Percentiles rank a stretch among this genome's conserved stretches.
phyloP scores from a whole-genome alignment of 129 eudicot species.

The Tagetes erecta region DNA sequence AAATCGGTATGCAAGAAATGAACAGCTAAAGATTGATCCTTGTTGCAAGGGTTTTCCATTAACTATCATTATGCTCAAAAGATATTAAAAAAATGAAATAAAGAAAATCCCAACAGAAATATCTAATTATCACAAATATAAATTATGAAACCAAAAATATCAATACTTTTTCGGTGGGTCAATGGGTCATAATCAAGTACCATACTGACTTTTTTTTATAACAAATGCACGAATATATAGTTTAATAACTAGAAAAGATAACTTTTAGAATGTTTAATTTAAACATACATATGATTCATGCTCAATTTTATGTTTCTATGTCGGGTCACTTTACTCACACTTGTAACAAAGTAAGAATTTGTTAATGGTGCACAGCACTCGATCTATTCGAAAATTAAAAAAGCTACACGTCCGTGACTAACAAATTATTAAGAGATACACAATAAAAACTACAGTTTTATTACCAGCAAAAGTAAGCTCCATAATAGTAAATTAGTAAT shows the following conservation, averaged over 20 bases:
- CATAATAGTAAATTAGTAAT: no score
- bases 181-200: background rate
- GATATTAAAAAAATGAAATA: background rate
- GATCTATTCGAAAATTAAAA: no score
- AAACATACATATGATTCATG: background rate
- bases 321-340: conserved; percentile 9
- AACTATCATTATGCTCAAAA: background rate
- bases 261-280: background rate
- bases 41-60: background rate
- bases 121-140: background rate
- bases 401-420: no score
- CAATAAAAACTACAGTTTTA: no score
- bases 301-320: background rate
- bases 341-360: background rate
- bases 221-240: background rate
- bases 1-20: no score
- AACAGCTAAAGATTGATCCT: no score
- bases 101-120: background rate
- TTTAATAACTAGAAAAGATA: no score
- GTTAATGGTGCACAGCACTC: no score
- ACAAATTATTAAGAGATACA: no score
- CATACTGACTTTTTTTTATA: background rate
- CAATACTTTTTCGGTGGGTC: background rate
- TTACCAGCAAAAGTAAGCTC: no score
- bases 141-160: background rate